Evolutionary conservation across 345 rosid species (phyloP).

Genomic region (Litchi chinensis): DNA sequence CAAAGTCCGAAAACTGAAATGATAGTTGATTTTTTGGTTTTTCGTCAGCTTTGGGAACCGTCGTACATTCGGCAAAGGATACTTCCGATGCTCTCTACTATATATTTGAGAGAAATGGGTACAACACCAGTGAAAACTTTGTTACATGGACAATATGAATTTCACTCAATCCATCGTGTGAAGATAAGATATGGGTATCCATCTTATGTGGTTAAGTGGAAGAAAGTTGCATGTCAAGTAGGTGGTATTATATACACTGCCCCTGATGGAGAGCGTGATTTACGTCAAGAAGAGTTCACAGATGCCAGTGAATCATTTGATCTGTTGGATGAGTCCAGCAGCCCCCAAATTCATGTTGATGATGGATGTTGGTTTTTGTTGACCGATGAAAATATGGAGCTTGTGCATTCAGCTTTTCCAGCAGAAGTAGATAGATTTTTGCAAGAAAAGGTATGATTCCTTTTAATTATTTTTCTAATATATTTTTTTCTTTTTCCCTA

Average conservation of each 20-base stretch:
- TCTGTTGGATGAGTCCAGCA: conserved; percentile 46
- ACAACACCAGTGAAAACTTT: conserved; percentile 40
- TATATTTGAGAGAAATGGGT: conserved; percentile 71
- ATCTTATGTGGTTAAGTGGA: conserved; percentile 76
- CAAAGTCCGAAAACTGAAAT: conserved; percentile 68
- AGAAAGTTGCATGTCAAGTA: conserved; percentile 42
- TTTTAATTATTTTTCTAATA: conserved; percentile 4
- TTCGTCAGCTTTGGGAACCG: conserved; percentile 73
- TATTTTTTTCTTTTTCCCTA: neutral
- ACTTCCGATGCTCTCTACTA: conserved; percentile 81
- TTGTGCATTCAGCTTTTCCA: conserved; percentile 73
- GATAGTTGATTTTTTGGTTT: conserved; percentile 78
- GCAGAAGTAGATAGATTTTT: conserved; percentile 58
- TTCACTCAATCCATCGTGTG: conserved; percentile 71
- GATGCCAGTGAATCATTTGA: conserved; percentile 54
- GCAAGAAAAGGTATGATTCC: conserved; percentile 59
- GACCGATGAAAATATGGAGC: conserved; percentile 77
- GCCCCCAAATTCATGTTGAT: conserved; percentile 53
- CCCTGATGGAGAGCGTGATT: conserved; percentile 36
- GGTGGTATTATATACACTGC: conserved; percentile 23
- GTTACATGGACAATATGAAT: conserved; percentile 66
- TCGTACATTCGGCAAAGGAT: conserved; percentile 73
- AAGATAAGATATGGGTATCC: conserved; percentile 69
- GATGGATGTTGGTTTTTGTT: conserved; percentile 55
- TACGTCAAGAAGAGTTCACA: conserved; percentile 38